A percentile compares a stretch with the other conserved stretches of the same genome.
Evolutionary conservation across 1,284 basidiomycete genomes (phyloP).

Genomic region (Ustilago hordei): DNA sequence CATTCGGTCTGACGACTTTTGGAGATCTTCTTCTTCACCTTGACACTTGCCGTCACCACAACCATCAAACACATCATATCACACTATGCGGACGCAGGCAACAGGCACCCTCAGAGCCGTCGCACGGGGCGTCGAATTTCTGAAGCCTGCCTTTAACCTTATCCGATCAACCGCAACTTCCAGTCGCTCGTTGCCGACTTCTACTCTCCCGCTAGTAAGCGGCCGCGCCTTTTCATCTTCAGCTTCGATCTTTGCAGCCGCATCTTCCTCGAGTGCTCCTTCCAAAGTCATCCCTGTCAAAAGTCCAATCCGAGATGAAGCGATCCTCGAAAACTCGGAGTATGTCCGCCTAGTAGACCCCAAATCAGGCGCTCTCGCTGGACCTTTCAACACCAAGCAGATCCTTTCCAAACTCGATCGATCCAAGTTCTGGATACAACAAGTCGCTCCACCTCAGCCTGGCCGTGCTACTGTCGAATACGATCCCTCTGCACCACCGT

Average conservation of each 20-base stretch:
- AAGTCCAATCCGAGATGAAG: conserved; percentile 40
- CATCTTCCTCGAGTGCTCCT: background rate
- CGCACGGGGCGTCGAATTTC: background rate
- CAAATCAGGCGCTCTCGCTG: conserved; percentile 52
- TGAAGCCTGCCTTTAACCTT: background rate
- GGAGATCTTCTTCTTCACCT: conserved; percentile 1
- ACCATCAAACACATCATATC: background rate
- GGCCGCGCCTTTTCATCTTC: background rate
- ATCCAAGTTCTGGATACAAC: conserved; percentile 51
- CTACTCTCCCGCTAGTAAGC: background rate
- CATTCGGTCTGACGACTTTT: background rate
- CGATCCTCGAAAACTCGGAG: conserved; percentile 25
- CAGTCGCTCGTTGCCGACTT: background rate
- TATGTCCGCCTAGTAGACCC: conserved; percentile 61
- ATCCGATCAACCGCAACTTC: background rate
- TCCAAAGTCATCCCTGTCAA: conserved; percentile 4
- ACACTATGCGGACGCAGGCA: conserved; percentile 18
- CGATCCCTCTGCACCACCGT: conserved; percentile 9
- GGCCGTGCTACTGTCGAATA: conserved; percentile 17
- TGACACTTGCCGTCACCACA: background rate
- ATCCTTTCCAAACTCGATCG: conserved; percentile 60
- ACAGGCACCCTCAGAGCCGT: conserved; percentile 1
- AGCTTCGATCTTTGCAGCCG: background rate
- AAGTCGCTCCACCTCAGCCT: conserved; percentile 49
- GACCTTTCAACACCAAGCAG: conserved; percentile 42